Conservation (phyloP, 768 basidiomycete genomes). For the Auricularia heimuer region DNA sequence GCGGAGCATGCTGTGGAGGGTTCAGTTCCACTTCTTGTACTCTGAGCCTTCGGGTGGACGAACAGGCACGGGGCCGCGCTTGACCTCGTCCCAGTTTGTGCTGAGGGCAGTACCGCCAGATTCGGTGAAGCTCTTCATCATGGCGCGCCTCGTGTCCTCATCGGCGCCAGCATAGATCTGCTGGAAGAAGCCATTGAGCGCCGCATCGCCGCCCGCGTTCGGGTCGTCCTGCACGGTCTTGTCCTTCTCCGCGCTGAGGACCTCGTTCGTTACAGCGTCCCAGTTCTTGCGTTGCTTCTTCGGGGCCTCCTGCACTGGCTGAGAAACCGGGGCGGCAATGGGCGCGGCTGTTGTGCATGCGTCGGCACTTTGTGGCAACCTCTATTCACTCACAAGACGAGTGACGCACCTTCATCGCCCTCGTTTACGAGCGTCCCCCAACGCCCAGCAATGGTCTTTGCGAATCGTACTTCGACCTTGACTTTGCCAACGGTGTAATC, state of each 20-base stretch:
- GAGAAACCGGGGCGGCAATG: slow-evolving; percentile 22
- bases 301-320: slow-evolving; percentile 21
- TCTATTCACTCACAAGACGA: too few species aligned
- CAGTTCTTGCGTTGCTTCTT: slow-evolving; percentile 65
- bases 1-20: not conserved
- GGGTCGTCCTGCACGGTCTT: slow-evolving; percentile 66
- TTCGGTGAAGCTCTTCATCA: slow-evolving; percentile 97
- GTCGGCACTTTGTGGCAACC: slow-evolving; percentile 2
- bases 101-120: slow-evolving; percentile 91
- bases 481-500: slow-evolving; percentile 67
- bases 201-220: slow-evolving; percentile 80
- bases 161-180: slow-evolving; percentile 86
- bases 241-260: slow-evolving; percentile 60
- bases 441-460: slow-evolving; percentile 52
- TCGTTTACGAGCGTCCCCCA: slow-evolving; percentile 77
- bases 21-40: slow-evolving; percentile 59
- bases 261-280: slow-evolving; percentile 69
- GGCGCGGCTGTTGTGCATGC: slow-evolving; percentile 7
- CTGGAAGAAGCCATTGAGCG: slow-evolving; percentile 84
- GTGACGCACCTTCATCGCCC: slow-evolving; percentile 51
- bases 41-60: slow-evolving; percentile 79
- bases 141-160: slow-evolving; percentile 83
- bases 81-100: slow-evolving; percentile 92
- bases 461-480: slow-evolving; percentile 78
- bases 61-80: slow-evolving; percentile 56